Base-by-base conservation (phyloP, 495 filamentous ascomycete genomes). In the Pseudotulostoma volvatum region DNA sequence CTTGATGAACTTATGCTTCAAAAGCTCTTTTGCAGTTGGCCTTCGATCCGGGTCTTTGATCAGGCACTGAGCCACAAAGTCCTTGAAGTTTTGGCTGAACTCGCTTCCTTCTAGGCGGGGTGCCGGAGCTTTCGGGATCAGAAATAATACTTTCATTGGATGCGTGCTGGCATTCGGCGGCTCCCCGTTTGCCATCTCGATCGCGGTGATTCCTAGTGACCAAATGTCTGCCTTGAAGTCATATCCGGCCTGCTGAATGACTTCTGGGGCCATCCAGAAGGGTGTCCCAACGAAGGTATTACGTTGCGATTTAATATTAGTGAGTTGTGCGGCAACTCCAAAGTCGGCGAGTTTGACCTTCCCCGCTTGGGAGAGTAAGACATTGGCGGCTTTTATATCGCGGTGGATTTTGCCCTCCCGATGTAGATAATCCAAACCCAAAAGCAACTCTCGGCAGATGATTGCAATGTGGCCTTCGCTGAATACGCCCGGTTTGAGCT, bases 191-290 rank as follows among this genome's bases (percentile, higher is more conserved):
- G 84, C 81, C 61, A 97, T 68, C 55, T 97, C 90, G 44, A 96
- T 82, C 14, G 90, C 90, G 0, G 90, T 94, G 48, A 97, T 95
- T 4, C 90, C 90, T 33, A 97, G 61, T 2, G 87, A 95, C 90
- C 90, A 97, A 33, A 97, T 87, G 54, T 97, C 90, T 15, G 90
- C 90, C 61, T 93, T 93, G 63, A 83, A 93, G 56, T 94, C 87
- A 47, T 97, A 96, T 18, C 90, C 90, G 38, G 81, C 75, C 62
- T 96, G 88, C 58, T 95, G 81, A 47, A 97, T 97, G 13, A 97
- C 90, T 54, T 97, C 90, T 5, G 90, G 90, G 3, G 90, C 90
- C 90, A 97, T 97, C 90, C 90, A 97, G 62, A 93, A 97, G 0
- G 90, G 90, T 3, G 90, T 97, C 5, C 90, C 90, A n/a, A 97